Base-by-base conservation (phyloP, 139 green algal species). In the Haematococcus lacustris region DNA sequence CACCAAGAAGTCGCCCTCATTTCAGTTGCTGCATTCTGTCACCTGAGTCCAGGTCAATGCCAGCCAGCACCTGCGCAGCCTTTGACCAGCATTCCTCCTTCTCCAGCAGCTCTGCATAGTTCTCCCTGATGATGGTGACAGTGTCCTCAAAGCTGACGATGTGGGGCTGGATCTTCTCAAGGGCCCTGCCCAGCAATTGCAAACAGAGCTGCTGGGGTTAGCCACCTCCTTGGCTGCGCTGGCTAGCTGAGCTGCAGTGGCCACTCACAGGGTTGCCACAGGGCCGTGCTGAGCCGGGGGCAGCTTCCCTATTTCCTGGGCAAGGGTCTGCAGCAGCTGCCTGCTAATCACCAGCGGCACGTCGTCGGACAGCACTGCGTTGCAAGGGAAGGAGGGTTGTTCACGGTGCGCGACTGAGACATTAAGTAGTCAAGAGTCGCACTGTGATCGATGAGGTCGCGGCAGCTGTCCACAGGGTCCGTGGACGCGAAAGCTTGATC, bases 11-110 rank as follows among this genome's bases (percentile, higher is more conserved):
- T n/a, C n/a, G n/a, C n/a, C n/a, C n/a, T n/a, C n/a, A n/a, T n/a
- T n/a, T n/a, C n/a, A n/a, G n/a, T n/a, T n/a, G n/a, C n/a, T n/a
- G n/a, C n/a, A n/a, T n/a, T n/a, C n/a, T n/a, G n/a, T n/a, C 39
- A 80, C 91, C 83, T 40, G 81, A 88, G 73, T 97, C 92, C 3
- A 96, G 76, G 77, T 99, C 93, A 38, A 99, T 98, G 33, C 93
- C 93, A 6, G 88, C 85, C 9, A 99, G 80, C 7, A 86, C 53
- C 17, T 71, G 60, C 94, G 85, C 95, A 35, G 95, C 94, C 60
- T 88, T 84, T 51, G 77, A 86, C 94, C 92, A 99, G 33, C 95
- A 80, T 80, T 97, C 92, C 70, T 97, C 87, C 3, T 66, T 50
- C 81, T 93, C 88, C 66, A 91, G 85, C 73, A 87, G 37, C 66